A percentile compares a stretch with the other conserved stretches of the same genome.
phyloP scores from a whole-genome alignment of 2,329 filamentous ascomycete genomes.

The Dothideomycetes sp. region DNA sequence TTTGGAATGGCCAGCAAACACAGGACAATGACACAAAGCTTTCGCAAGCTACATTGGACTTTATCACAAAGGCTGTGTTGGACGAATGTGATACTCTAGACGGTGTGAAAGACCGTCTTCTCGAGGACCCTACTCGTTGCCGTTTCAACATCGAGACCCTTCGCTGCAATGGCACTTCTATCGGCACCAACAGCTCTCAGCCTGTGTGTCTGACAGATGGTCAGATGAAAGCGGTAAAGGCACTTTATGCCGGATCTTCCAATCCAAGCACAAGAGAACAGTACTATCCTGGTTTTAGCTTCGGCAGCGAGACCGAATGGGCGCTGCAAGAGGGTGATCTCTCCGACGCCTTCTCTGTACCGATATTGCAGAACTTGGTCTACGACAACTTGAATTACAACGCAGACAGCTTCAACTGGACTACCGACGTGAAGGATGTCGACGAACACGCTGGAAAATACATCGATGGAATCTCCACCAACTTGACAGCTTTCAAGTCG shows the following conservation, averaged over 20 bases:
- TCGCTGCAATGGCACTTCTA: slow-evolving; percentile 19
- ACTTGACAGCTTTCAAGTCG: slow-evolving; percentile 25
- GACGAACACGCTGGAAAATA: slow-evolving; percentile 25
- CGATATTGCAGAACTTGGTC: slow-evolving; percentile 36
- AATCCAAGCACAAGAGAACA: slow-evolving; percentile 18
- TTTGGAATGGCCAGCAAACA: slow-evolving; percentile 23
- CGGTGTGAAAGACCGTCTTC: slow-evolving; percentile 39
- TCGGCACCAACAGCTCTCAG: slow-evolving; percentile 12
- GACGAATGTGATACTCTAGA: slow-evolving; percentile 41
- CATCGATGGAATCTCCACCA: slow-evolving; percentile 31
- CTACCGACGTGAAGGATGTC: slow-evolving; percentile 26
- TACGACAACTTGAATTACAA: slow-evolving; percentile 31
- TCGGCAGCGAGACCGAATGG: slow-evolving; percentile 34
- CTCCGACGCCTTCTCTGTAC: slow-evolving; percentile 28
- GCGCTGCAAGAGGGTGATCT: slow-evolving; percentile 28
- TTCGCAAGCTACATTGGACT: slow-evolving; percentile 25
- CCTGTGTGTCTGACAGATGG: slow-evolving; percentile 24
- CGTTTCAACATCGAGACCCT: slow-evolving; percentile 28
- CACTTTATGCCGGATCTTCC: slow-evolving; percentile 27
- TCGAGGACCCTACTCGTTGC: slow-evolving; percentile 39
- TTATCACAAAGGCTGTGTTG: slow-evolving; percentile 28
- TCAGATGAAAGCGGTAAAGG: slow-evolving; percentile 26
- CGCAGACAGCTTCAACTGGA: slow-evolving; percentile 29
- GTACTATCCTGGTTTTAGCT: slow-evolving; percentile 34
- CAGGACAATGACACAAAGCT: slow-evolving; percentile 17